Evolutionary conservation across 345 rosid species (phyloP).

Genomic region (Combretum micranthum): DNA sequence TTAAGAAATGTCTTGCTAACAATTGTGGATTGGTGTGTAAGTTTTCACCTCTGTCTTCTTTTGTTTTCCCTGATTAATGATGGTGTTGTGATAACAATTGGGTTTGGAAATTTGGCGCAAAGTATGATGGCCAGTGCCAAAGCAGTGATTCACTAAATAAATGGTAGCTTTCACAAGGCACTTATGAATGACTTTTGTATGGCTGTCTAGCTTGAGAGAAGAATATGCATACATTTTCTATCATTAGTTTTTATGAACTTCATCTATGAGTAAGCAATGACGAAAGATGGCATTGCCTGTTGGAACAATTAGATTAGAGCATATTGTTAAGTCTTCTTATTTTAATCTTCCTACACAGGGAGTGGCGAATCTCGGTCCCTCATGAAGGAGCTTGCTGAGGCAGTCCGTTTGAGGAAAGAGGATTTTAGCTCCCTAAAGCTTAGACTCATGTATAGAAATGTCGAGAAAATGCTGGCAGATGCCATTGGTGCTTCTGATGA

Average conservation of each 20-base stretch:
- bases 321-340: not conserved
- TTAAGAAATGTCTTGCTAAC: not conserved
- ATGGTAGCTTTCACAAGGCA: no score
- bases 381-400: conserved; percentile 44
- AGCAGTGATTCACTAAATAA: no score
- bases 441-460: conserved; percentile 50
- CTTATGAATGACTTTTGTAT: no score
- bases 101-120: no score
- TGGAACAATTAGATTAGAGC: not conserved
- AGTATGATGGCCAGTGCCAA: no score
- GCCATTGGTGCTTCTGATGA: conserved; percentile 64
- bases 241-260: no score
- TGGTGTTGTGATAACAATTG: no score
- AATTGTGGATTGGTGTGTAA: not conserved
- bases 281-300: not conserved
- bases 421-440: conserved; percentile 47
- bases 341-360: conserved; percentile 41
- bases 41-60: no score
- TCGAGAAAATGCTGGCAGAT: conserved; percentile 56
- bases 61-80: no score
- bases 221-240: no score
- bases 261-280: no score
- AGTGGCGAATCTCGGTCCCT: conserved; percentile 83
- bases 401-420: conserved; percentile 22
- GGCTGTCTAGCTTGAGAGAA: no score